Conservation (phyloP, 441 rosid species). For the Breynia disticha region DNA sequence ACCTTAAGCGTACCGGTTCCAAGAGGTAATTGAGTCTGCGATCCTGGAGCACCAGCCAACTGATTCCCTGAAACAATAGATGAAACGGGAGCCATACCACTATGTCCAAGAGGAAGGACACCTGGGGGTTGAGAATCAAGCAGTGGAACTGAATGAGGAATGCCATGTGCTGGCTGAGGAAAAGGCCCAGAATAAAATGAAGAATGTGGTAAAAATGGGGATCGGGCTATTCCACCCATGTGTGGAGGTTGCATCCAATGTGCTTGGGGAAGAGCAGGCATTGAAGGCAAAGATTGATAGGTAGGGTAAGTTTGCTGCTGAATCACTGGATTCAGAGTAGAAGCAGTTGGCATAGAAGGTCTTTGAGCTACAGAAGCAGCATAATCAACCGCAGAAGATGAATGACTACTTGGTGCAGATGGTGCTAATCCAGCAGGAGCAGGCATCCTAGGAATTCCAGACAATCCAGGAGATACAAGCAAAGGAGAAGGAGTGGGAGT, state of each 20-base stretch:
- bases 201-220: slow-evolving; percentile 51
- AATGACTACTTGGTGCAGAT: slow-evolving; percentile 22
- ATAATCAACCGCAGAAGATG: slow-evolving; percentile 35
- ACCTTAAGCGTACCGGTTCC: slow-evolving; percentile 82
- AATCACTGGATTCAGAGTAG: slow-evolving; percentile 36
- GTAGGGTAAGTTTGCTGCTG: slow-evolving; percentile 59
- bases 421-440: slow-evolving; percentile 38
- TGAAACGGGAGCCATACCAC: slow-evolving; percentile 26
- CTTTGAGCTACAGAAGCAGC: slow-evolving; percentile 32
- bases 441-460: slow-evolving; percentile 27
- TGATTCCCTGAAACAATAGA: slow-evolving; percentile 37
- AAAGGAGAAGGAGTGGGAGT: slow-evolving; percentile 30
- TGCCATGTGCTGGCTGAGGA: slow-evolving; percentile 39
- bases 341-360: slow-evolving; percentile 29
- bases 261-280: slow-evolving; percentile 57
- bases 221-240: slow-evolving; percentile 48
- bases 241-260: slow-evolving; percentile 76
- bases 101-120: slow-evolving; percentile 35
- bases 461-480: slow-evolving; percentile 30
- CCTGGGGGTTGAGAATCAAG: slow-evolving; percentile 69
- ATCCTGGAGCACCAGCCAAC: slow-evolving; percentile 25
- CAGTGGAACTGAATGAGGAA: slow-evolving; percentile 30
- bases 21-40: slow-evolving; percentile 44
- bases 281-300: slow-evolving; percentile 47
- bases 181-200: slow-evolving; percentile 50